Conservation (phyloP, 768 basidiomycete species). For the Lyophyllum decastes region DNA sequence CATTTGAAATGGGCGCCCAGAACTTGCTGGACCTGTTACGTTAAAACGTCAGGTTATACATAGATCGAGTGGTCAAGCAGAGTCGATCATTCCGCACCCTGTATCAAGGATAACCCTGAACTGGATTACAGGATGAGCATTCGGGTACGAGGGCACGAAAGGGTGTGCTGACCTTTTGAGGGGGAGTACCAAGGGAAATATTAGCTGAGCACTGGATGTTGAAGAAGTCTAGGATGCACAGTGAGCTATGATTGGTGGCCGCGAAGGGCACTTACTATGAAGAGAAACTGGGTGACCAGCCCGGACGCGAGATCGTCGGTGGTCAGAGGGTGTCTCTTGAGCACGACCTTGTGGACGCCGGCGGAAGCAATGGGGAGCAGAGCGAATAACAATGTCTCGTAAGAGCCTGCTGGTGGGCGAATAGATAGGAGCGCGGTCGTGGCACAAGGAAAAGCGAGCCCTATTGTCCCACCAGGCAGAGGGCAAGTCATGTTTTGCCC, state of each 20-base stretch:
- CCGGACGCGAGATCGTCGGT: slow-evolving; percentile 65
- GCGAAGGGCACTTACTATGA: slow-evolving; percentile 76
- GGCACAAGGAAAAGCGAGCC: too few species aligned
- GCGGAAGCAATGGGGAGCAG: slow-evolving; percentile 53
- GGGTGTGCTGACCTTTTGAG: slow-evolving; percentile 63
- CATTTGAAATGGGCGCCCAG: slow-evolving; percentile 86
- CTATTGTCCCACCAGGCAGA: too few species aligned
- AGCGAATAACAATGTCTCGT: slow-evolving; percentile 37
- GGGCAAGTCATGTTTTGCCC: too few species aligned
- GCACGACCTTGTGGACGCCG: slow-evolving; percentile 82
- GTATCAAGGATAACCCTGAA: slow-evolving; percentile 98
- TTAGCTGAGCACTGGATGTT: slow-evolving; percentile 97
- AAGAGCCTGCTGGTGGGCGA: slow-evolving; percentile 42
- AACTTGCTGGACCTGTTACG: slow-evolving; percentile 80
- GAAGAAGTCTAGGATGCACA: slow-evolving; percentile 73
- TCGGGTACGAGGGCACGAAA: background rate
- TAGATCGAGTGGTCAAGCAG: background rate
- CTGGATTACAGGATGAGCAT: slow-evolving; percentile 30
- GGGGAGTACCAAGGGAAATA: slow-evolving; percentile 80
- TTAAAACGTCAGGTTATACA: slow-evolving; percentile 9
- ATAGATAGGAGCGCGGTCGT: too few species aligned
- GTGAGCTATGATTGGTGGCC: too few species aligned
- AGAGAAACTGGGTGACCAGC: slow-evolving; percentile 77
- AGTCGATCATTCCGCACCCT: slow-evolving; percentile 44
- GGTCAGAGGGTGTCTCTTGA: slow-evolving; percentile 76